A percentile compares a stretch with the other conserved stretches of the same genome.
Evolutionary conservation across 805 yeast genomes (phyloP).

Genomic region (Metschnikowia hibisci): DNA sequence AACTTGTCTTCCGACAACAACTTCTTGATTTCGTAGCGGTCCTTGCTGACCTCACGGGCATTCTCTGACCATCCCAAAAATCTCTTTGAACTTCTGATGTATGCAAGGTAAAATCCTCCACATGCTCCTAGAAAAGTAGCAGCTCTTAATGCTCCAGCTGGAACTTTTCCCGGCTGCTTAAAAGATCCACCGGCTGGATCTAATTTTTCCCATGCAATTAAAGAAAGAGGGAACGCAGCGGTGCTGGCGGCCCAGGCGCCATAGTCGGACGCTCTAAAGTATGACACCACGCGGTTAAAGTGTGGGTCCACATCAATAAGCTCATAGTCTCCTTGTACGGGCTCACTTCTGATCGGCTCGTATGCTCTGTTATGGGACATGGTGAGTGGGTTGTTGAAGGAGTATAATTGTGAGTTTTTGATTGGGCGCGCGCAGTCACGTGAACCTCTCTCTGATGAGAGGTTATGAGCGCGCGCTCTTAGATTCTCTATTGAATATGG

Average conservation of each 20-base stretch:
- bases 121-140: slow-evolving; percentile 58
- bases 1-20: slow-evolving; percentile 60
- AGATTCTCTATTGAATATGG: too few relatives aligned
- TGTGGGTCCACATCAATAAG: slow-evolving; percentile 77
- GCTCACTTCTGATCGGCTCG: slow-evolving; percentile 36
- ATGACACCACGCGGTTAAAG: slow-evolving; percentile 65
- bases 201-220: slow-evolving; percentile 40
- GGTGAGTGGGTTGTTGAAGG: slow-evolving; percentile 4
- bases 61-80: slow-evolving; percentile 80
- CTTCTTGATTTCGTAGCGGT: slow-evolving; percentile 68
- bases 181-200: slow-evolving; percentile 42
- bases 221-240: slow-evolving; percentile 41
- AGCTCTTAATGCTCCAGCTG: slow-evolving; percentile 54
- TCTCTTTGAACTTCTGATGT: slow-evolving; percentile 61
- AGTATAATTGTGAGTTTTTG: slow-evolving; percentile 20
- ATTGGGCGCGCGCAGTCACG: slow-evolving; percentile 28
- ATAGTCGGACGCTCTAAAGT: slow-evolving; percentile 67
- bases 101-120: slow-evolving; percentile 74
- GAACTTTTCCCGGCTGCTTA: slow-evolving; percentile 47
- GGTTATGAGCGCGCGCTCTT: background rate
- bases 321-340: slow-evolving; percentile 34
- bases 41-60: slow-evolving; percentile 62
- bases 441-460: slow-evolving; percentile 4
- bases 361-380: slow-evolving; percentile 40
- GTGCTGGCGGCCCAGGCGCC: slow-evolving; percentile 42